These are phyloP conservation scores for Septoria petroselini DNA, from an alignment of 2,329 filamentous ascomycete genomes.

Conservation along the genomic window DNA sequence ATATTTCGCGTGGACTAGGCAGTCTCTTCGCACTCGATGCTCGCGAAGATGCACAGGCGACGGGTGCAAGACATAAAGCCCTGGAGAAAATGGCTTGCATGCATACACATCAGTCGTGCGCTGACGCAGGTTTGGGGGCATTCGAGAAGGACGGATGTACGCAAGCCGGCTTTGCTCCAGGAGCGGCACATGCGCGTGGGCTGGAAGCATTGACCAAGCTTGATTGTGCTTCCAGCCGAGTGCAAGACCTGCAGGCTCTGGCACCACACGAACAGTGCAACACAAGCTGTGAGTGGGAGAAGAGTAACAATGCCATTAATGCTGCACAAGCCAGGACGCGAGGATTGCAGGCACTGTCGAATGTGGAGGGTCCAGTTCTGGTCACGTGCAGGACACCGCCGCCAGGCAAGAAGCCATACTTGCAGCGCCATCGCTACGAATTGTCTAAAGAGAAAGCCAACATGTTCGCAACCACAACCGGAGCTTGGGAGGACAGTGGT, in stretches of 20 bases:
- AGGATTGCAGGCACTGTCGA: slow-evolving; percentile 17
- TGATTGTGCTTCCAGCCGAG: slow-evolving; percentile 8
- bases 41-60: slow-evolving; percentile 6
- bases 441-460: slow-evolving; percentile 30
- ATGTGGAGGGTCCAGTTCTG: slow-evolving; percentile 18
- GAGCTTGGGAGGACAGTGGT: slow-evolving; percentile 33
- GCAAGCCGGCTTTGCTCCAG: neutral
- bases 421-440: slow-evolving; percentile 31
- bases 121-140: slow-evolving; percentile 1
- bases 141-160: slow-evolving; percentile 2
- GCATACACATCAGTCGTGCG: slow-evolving; percentile 8
- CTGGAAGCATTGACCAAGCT: slow-evolving; percentile 9
- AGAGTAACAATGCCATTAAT: slow-evolving; percentile 3
- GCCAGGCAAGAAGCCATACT: slow-evolving; percentile 18
- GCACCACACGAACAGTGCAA: slow-evolving; percentile 10
- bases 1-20: neutral
- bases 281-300: neutral
- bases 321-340: slow-evolving; percentile 16
- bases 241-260: slow-evolving; percentile 5
- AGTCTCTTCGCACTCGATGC: slow-evolving; percentile 8
- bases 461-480: slow-evolving; percentile 33
- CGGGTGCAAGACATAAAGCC: slow-evolving; percentile 1
- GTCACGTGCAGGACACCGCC: slow-evolving; percentile 1
- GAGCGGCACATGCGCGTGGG: neutral
- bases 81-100: slow-evolving; percentile 8